Base-by-base conservation (phyloP, 2,329 filamentous ascomycete species). In the Ophiostoma australiae region DNA sequence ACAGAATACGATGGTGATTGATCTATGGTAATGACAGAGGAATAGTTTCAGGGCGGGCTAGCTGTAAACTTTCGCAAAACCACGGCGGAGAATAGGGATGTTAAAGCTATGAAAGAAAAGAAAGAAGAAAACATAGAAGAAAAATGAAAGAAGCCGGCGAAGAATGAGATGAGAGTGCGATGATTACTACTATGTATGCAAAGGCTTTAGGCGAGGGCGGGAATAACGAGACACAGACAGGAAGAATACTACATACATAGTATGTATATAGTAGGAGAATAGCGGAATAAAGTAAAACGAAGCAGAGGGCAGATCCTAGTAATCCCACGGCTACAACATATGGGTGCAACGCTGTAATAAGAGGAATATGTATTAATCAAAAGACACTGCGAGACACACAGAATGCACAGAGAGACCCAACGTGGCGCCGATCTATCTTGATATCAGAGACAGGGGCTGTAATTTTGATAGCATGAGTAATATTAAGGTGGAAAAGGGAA, bases 391-490 rank as follows among this genome's bases (percentile, higher is more conserved):
- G 39, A 41, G 52, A 27, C 17, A n/a, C 17, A 52, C 44, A 52
- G 44, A 7, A 52, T 58, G 23, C 52, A 23, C 52, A 23, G n/a
- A 58, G 52, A 27, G n/a, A 20, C 55, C 55, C 41, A 70, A 68
- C 48, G 69, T 68, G 65, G 63, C 63, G 69, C 65, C 69, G 69
- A 70, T 70, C 69, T 70, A 68, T 70, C 69, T 67, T 68, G 69
- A 61, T 70, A 41, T 20, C 66, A 69, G 17, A 37, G 63, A 37
- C 33, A 66, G 63, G 63, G 63, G 63, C 1, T 66, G 63, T 66
- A 35, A 35, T 33, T 63, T 65, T 33, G 27, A 69, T 37, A 55
- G 31, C 31, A 69, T 37, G 37, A 52, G n/a, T 23, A 69, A 39
- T n/a, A 39, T 35, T 37, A n/a, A 8, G 11, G 23, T 58, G 17